phyloP scores from a whole-genome alignment of 1,284 basidiomycete genomes.

The Erythrobasidium hasegawianum region DNA sequence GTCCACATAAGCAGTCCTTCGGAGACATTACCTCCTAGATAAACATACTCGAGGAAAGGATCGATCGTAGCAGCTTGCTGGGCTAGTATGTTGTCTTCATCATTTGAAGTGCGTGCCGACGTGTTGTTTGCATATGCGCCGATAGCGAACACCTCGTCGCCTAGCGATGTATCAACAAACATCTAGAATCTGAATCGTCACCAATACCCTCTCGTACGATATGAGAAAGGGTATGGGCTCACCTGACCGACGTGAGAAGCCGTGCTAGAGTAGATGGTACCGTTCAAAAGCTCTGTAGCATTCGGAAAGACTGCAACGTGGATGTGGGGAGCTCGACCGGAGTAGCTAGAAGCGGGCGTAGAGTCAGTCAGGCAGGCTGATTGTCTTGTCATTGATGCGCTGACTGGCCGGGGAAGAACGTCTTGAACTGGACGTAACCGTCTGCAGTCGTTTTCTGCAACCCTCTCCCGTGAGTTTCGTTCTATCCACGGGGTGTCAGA shows the following conservation, averaged over 20 bases:
- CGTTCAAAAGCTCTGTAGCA: background rate
- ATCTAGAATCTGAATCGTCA: background rate
- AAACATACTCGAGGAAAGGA: slow-evolving; percentile 11
- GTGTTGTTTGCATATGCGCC: slow-evolving; percentile 9
- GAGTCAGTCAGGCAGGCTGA: background rate
- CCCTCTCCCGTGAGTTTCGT: slow-evolving; percentile 4
- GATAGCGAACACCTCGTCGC: slow-evolving; percentile 5
- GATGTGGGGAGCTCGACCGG: slow-evolving; percentile 9
- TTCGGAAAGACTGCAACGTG: slow-evolving; percentile 8
- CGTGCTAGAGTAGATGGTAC: slow-evolving; percentile 3
- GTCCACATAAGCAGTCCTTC: slow-evolving; percentile 16
- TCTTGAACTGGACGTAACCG: slow-evolving; percentile 9
- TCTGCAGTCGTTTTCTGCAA: slow-evolving; percentile 8
- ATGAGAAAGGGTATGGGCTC: background rate
- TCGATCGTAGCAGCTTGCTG: slow-evolving; percentile 15
- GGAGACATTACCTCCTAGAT: slow-evolving; percentile 8
- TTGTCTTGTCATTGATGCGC: background rate
- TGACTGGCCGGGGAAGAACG: slow-evolving; percentile 10
- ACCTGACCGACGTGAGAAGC: slow-evolving; percentile 11
- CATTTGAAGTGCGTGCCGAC: slow-evolving; percentile 3
- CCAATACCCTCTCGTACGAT: too few relatives aligned
- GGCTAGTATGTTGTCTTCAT: slow-evolving; percentile 4
- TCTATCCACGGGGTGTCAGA: background rate
- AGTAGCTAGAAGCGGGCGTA: background rate
- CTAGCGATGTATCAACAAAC: slow-evolving; percentile 11